Conservation (phyloP, 208 protist species). For the Crithidia sp. region DNA sequence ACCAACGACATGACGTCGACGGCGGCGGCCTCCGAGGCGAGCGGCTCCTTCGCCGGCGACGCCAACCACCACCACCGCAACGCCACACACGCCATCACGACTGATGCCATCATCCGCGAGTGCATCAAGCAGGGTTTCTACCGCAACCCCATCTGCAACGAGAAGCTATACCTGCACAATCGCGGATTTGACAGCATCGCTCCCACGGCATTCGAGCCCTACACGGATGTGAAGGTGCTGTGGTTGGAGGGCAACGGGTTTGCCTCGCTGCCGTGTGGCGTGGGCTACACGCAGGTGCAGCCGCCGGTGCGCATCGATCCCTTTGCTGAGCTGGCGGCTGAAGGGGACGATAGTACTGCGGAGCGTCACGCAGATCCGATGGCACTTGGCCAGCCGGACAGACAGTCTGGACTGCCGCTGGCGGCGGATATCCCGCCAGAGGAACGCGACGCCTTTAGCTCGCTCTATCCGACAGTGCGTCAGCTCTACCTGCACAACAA, state of each 20-base stretch:
- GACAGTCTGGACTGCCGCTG: slow-evolving; percentile 12
- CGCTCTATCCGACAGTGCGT: slow-evolving; percentile 80
- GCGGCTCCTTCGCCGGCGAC: slow-evolving; percentile 26
- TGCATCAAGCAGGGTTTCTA: slow-evolving; percentile 90
- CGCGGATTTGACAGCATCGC: slow-evolving; percentile 90
- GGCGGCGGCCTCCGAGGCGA: slow-evolving; percentile 21
- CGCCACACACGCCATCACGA: slow-evolving; percentile 56
- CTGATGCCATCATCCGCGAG: slow-evolving; percentile 81
- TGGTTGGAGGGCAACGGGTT: slow-evolving; percentile 95
- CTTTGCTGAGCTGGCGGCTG: slow-evolving; percentile 22
- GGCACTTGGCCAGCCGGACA: background rate
- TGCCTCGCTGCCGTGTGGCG: slow-evolving; percentile 59
- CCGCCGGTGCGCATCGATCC: slow-evolving; percentile 43
- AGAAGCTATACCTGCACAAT: slow-evolving; percentile 94
- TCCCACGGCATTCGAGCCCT: slow-evolving; percentile 75
- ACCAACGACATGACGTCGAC: slow-evolving; percentile 65
- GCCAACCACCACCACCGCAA: background rate
- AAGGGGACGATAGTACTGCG: slow-evolving; percentile 17
- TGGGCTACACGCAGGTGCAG: slow-evolving; percentile 42
- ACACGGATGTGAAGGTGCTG: slow-evolving; percentile 91
- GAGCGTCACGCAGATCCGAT: slow-evolving; percentile 28
- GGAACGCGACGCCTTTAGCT: slow-evolving; percentile 79
- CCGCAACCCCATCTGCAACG: slow-evolving; percentile 93
- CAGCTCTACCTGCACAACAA: slow-evolving; percentile 96
- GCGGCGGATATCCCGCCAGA: slow-evolving; percentile 19